Base-by-base conservation (phyloP, 1,139 yeast genomes). In the Blastobotrys ciferrii region DNA sequence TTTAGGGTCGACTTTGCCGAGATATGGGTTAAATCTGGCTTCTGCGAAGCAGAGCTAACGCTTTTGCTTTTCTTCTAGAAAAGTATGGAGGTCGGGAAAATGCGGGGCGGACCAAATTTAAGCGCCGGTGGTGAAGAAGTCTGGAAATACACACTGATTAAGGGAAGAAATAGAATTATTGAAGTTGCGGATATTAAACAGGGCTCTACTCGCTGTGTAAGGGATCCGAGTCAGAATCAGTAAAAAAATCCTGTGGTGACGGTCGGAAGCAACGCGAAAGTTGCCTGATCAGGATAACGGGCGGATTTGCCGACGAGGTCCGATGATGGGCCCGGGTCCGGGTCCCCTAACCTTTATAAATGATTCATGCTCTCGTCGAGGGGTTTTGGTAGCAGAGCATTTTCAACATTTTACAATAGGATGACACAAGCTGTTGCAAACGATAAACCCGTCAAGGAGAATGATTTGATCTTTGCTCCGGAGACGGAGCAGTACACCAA, bases 401-500 rank as follows among this genome's bases (percentile, higher is more conserved):
- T 6, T 9, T 23, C 28, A 23, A 23, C 28, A 9, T 9, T 23
- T 23, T 9, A 6, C 9, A 23, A 23, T 23, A 23, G 9, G 28
- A 23, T 23, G 28, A 23, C 28, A 5, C 28, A 23, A 36, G 14
- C 40, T 9, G 18, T 36, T 19, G 19, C 40, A 18, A 18, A 36
- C 40, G 18, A 36, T 19, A 19, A 12, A 7, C 30, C 40, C 4
- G 40, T 41, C 18, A 41, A 41, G 32, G 35, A 41, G 37, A 32
- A 42, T 32, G 45, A 42, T 30, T 33, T 42, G 23, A 42, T 49
- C 14, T 46, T 87, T 67, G 96, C 96, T 2, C 96, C 96, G 17
- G 78, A 84, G 57, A 88, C 98, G 0, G 87, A 86, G 59, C 98
- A 92, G 67, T 92, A 91, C 67, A 82, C 82, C 50, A 84, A 86